Evolutionary conservation across 495 filamentous ascomycete genomes (phyloP), one percentile per base, ranked within the genome.

Genomic region (Astrothelium macrocarpum): DNA sequence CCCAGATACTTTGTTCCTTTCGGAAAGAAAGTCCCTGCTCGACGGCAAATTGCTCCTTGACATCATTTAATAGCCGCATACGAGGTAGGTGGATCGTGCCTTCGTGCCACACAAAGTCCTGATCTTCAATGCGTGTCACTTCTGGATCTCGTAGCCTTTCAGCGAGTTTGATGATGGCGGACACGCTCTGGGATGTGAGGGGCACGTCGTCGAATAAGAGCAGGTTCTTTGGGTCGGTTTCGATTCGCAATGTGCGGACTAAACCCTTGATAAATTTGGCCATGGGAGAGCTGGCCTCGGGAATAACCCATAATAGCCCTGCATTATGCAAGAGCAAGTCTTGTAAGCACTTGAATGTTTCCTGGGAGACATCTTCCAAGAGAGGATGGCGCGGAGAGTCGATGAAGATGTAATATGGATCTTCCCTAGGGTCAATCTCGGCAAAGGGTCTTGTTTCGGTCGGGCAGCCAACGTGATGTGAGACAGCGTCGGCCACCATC

Each of bases 261-360:
- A 61, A n/a, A 34, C 59, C 59, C 31, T n/a, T 18, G 18, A 61
- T 34, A 25, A 42, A 26, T 25, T 34, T 42, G 39, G 7, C 29
- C 18, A 26, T 42, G 32, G 59, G 59, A 16, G 36, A 16, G 36
- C 36, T 7, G 16, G 7, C 36, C 36, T 39, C 7, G 36, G 36
- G 36, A 39, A 16, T 39, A 7, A 61, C 39, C 59, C 59, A 61
- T 26, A 61, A 18, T 34, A 61, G 11, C 23, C 59, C 59, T 61
- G 29, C 36, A 32, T 32, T 59, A 32, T 31, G 56, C 11, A 32
- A 18, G 56, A 59, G 56, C 56, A 59, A 31, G 26, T 59, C 29
- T 26, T 32, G 10, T 4, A 59, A 11, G 56, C 56, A 16, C 56
- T 59, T 26, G 25, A 31, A 59, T 28, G 20, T 32, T 14, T 11